Conservation (phyloP, 1,284 basidiomycete genomes). For the Schizophyllum commune region DNA sequence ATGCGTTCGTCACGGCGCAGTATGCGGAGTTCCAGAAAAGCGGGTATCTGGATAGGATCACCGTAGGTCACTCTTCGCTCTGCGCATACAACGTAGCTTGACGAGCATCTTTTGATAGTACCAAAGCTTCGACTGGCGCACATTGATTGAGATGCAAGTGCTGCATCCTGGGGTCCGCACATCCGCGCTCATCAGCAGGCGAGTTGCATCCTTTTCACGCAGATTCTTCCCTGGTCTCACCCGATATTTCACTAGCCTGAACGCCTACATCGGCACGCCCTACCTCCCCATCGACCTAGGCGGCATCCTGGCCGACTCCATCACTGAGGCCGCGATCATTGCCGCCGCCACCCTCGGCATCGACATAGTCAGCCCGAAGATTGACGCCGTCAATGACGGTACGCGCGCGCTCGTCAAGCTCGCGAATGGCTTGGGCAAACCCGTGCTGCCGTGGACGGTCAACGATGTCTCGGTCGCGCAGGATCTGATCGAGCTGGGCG, state of each 20-base stretch:
- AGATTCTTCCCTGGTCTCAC: background rate
- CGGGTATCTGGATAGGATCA: constrained; percentile 51
- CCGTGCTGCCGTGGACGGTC: constrained; percentile 69
- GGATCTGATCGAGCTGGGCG: constrained; percentile 48
- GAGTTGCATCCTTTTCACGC: constrained; percentile 16
- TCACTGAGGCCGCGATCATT: constrained; percentile 47
- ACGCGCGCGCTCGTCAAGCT: constrained; percentile 60
- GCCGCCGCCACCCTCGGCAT: constrained; percentile 64
- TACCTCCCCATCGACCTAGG: constrained; percentile 58
- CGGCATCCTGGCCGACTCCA: constrained; percentile 46
- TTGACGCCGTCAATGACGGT: constrained; percentile 36
- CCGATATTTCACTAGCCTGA: constrained; percentile 22
- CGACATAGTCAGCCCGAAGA: constrained; percentile 61
- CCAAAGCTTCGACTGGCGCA: constrained; percentile 74
- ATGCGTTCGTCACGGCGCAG: constrained; percentile 62
- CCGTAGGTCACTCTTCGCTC: constrained; percentile 32
- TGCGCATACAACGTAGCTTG: background rate
- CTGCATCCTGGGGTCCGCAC: constrained; percentile 15
- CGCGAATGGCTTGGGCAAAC: constrained; percentile 55
- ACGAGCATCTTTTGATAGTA: constrained; percentile 31
- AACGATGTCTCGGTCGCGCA: constrained; percentile 55
- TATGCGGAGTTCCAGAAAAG: constrained; percentile 48
- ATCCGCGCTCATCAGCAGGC: constrained; percentile 60
- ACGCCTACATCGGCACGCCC: constrained; percentile 30
- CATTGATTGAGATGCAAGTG: constrained; percentile 63